Conservation (phyloP, 495 filamentous ascomycete genomes). For the Hypoxylon cercidicola region DNA sequence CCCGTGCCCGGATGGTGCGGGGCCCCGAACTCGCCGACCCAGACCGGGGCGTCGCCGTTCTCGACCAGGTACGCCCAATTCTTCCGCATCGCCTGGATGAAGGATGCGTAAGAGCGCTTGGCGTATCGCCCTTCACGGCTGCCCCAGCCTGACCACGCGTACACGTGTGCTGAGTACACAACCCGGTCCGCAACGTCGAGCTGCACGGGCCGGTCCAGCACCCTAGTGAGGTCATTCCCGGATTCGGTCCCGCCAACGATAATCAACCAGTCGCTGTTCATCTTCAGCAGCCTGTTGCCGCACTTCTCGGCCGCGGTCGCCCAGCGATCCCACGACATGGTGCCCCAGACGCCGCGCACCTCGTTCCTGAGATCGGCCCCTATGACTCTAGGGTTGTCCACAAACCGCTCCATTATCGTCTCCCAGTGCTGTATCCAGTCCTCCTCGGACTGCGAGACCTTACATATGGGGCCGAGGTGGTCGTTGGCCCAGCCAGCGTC, state of each 20-base stretch:
- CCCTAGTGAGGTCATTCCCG: slow-evolving; percentile 65
- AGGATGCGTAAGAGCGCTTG: slow-evolving; percentile 63
- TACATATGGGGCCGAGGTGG: slow-evolving; percentile 62
- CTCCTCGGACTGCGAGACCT: slow-evolving; percentile 64
- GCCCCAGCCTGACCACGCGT: slow-evolving; percentile 71
- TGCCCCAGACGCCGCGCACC: slow-evolving; percentile 69
- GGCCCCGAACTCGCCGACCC: slow-evolving; percentile 70
- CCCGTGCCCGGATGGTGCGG: slow-evolving; percentile 58
- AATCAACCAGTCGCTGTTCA: slow-evolving; percentile 70
- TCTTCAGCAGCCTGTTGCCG: slow-evolving; percentile 62
- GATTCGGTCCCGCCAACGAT: slow-evolving; percentile 70
- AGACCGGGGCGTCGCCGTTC: slow-evolving; percentile 66
- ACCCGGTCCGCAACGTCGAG: slow-evolving; percentile 62
- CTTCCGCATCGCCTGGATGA: slow-evolving; percentile 64
- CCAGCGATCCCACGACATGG: slow-evolving; percentile 68
- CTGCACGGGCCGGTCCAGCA: slow-evolving; percentile 58
- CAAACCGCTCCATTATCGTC: slow-evolving; percentile 63
- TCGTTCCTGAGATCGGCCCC: slow-evolving; percentile 71
- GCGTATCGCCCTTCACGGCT: slow-evolving; percentile 61
- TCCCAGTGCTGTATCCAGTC: slow-evolving; percentile 70
- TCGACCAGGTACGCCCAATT: slow-evolving; percentile 72
- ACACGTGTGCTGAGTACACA: slow-evolving; percentile 72
- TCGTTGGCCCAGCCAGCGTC: slow-evolving; percentile 69
- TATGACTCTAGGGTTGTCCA: slow-evolving; percentile 63
- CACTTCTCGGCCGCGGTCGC: slow-evolving; percentile 66